These are phyloP conservation scores for Fusarium sororula DNA, from an alignment of 2,329 filamentous ascomycete genomes.

Conservation along the genomic window DNA sequence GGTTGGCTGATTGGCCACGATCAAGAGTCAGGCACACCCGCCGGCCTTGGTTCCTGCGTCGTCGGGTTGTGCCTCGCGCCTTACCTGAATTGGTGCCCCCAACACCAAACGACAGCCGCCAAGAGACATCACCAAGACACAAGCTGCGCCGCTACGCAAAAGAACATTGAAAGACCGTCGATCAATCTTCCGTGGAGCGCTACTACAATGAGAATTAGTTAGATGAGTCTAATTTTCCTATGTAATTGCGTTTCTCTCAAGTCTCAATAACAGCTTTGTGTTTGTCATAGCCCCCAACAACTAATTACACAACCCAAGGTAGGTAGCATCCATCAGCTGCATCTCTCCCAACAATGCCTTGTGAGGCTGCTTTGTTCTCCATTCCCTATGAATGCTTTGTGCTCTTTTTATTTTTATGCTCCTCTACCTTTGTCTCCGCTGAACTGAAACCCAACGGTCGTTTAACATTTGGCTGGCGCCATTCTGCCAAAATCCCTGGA, in stretches of 20 bases:
- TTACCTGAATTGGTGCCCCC: slow-evolving; percentile 13
- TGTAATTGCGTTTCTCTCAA: slow-evolving; percentile 1
- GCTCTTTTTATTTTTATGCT: neutral
- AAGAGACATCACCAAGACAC: neutral
- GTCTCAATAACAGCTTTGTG: neutral
- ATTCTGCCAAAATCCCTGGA: neutral
- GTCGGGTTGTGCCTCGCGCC: slow-evolving; percentile 35
- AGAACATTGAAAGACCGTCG: slow-evolving; percentile 1
- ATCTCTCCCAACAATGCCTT: neutral
- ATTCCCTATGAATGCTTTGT: neutral
- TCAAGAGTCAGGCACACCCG: slow-evolving; percentile 22
- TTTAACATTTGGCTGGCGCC: neutral
- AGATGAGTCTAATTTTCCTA: slow-evolving; percentile 18
- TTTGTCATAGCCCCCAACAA: neutral
- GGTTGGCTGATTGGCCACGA: slow-evolving; percentile 4
- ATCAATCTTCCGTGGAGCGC: slow-evolving; percentile 23
- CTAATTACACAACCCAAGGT: neutral
- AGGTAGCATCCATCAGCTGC: neutral
- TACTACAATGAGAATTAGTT: slow-evolving; percentile 29
- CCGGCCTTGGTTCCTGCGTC: slow-evolving; percentile 31
- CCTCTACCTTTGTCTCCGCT: slow-evolving; percentile 1
- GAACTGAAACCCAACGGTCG: slow-evolving; percentile 25
- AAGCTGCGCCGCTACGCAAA: neutral
- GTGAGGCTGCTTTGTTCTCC: neutral
- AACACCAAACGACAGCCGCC: neutral